Conservation (phyloP, 441 rosid species). For the Monsonia emarginata region DNA sequence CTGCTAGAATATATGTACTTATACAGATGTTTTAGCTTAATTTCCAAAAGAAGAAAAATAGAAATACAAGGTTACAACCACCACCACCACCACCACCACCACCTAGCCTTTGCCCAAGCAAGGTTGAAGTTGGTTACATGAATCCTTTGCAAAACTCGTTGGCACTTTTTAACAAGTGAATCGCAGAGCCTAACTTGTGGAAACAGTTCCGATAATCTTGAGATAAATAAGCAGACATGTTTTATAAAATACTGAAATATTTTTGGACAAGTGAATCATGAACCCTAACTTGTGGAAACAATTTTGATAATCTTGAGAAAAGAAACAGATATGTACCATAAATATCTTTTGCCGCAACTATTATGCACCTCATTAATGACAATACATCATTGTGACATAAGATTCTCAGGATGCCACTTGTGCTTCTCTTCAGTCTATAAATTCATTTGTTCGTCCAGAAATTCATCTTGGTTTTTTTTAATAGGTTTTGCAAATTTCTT, state of each 20-base stretch:
- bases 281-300: not conserved
- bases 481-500: not conserved
- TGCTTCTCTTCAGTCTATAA: not conserved
- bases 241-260: not conserved
- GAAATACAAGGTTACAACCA: not conserved
- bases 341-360: not conserved
- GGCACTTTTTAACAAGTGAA: too few species aligned
- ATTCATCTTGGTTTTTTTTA: not conserved
- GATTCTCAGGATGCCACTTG: not conserved
- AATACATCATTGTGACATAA: not conserved
- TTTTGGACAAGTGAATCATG: not conserved
- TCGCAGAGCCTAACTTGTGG: too few species aligned
- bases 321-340: not conserved
- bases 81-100: too few species aligned
- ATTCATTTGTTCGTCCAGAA: not conserved
- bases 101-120: too few species aligned
- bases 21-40: not conserved
- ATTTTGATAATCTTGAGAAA: not conserved
- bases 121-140: too few species aligned
- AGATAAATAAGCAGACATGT: too few species aligned
- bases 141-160: too few species aligned
- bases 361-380: not conserved
- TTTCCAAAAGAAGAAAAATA: not conserved
- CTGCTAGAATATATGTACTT: not conserved
- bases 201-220: too few species aligned